Conservation (phyloP, 1,139 yeast genomes). For the Spencermartinsiella ligniputridi region DNA sequence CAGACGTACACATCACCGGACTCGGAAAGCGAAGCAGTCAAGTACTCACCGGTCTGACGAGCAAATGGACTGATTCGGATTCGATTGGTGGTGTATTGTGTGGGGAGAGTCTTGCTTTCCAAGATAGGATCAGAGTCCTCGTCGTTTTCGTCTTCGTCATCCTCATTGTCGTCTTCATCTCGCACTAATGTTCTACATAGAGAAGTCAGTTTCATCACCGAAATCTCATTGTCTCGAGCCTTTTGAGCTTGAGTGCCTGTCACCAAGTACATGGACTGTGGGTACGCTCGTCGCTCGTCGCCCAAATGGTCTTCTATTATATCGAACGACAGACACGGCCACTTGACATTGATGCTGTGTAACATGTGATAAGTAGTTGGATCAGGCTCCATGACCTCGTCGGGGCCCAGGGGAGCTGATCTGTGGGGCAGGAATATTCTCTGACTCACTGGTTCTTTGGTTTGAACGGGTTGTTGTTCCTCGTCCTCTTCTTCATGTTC, state of each 20-base stretch:
- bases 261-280: conserved; percentile 79
- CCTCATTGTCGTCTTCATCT: conserved; percentile 69
- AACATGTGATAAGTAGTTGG: conserved; percentile 95
- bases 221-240: conserved; percentile 81
- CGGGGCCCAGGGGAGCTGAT: conserved; percentile 88
- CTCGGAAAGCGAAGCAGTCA: conserved; percentile 87
- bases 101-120: conserved; percentile 74
- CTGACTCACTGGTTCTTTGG: conserved; percentile 17
- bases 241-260: conserved; percentile 94
- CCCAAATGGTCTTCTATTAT: conserved; percentile 84
- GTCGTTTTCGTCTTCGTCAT: conserved; percentile 71
- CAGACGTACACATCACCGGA: conserved; percentile 83
- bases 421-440: conserved; percentile 77
- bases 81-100: conserved; percentile 83
- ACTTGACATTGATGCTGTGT: conserved; percentile 87
- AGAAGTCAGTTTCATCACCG: conserved; percentile 77
- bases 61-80: conserved; percentile 82
- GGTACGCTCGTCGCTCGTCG: conserved; percentile 80
- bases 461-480: conserved; percentile 12
- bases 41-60: conserved; percentile 67
- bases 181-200: conserved; percentile 79
- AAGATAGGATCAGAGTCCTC: conserved; percentile 82
- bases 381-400: conserved; percentile 94
- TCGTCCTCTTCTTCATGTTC: conserved; percentile 33
- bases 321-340: conserved; percentile 96